Evolutionary conservation across 2,329 filamentous ascomycete genomes (phyloP), one percentile per base, ranked within the genome.

Genomic region (Pseudogymnoascus sp.): DNA sequence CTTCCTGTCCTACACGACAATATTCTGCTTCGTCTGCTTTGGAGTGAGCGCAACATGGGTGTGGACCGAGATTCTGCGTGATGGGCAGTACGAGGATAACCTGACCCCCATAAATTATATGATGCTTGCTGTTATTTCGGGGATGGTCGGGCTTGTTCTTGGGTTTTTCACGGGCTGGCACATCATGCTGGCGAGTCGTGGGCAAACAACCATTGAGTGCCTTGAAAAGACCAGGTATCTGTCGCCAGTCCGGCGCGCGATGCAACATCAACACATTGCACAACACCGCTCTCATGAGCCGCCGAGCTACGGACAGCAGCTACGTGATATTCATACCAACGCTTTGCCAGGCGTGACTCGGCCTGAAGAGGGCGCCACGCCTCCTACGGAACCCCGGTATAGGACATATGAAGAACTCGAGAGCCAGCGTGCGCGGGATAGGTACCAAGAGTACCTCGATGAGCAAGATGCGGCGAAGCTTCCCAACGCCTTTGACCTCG

Each of bases 221-320:
- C 79, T 99, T 64, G 94, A 99, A 75, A 97, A 94, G 79, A 97
- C 93, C 1, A 84, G 94, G 62, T 99, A 99, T 75, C 82, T 96
- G 6, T 91, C 89, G 8, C 91, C 91, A 0, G 74, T 96, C 64
- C 84, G 88, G 62, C 86, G 85, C 71, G 83, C 83, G 58, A 82
- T 93, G 71, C 86, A 90, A 71, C 79, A 84, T 65, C 82, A 87
- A 62, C 82, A 85, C 67, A 75, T 78, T 65, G 65, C 78, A 82
- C 71, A 78, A 66, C 70, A 81, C 78, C 70, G 75, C 64, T 61
- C 76, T 9, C 73, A 74, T 27, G 77, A 79, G 61, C 74, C 80
- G 66, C 76, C 80, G 8, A 81, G 80, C 48, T 84, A 87, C 71
- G 81, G 87, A 25, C 87, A 92, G 66, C 90, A 92, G 69, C 79